Base-by-base conservation (phyloP, 495 filamentous ascomycete species). In the Penicillium atrosanguineum region DNA sequence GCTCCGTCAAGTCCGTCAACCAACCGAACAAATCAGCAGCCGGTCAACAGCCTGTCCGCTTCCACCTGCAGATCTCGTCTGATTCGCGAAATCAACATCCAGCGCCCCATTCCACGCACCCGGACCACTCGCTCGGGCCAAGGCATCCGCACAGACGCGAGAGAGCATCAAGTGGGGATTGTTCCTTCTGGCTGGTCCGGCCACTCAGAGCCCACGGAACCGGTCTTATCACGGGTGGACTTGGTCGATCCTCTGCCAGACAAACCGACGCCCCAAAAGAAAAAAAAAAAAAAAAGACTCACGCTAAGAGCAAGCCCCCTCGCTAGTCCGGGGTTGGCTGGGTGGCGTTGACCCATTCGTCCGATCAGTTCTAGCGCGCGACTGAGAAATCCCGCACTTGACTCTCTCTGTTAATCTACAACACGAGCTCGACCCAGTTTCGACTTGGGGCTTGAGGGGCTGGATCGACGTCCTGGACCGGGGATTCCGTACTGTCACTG, bases 121-220 rank as follows among this genome's bases (percentile, higher is more conserved):
- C 50, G 53, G 60, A 57, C 62, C 59, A 65, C 55, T 57, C 50
- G 52, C 55, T 62, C 62, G 62, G 62, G 54, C 48, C 59, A 45
- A 45, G 20, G 12, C 12, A 44, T 50, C 38, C 36, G 48, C 54
- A 50, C 40, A 34, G 46, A 44, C 50, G 49, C 36, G 55, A 48
- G 25, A 47, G 52, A 28, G 19, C 5, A 2, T 5, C 23, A 23
- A 23, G 23, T 23, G 23, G 23, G 23, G 23, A n/a, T 5, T 23
- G 23, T 23, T 23, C 23, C 23, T 23, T 23, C 23, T 23, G 23
- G 23, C 23, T 14, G 31, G 31, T 34, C 31, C 11, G 11, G 31
- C 23, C 23, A 23, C 23, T 23, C 23, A 23, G 23, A 2, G 23
- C 23, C 23, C 23, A 23, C 23, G 23, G 23, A 23, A 2, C 23